Conservation (phyloP, 768 basidiomycete species). For the Boletus sensibilis region DNA sequence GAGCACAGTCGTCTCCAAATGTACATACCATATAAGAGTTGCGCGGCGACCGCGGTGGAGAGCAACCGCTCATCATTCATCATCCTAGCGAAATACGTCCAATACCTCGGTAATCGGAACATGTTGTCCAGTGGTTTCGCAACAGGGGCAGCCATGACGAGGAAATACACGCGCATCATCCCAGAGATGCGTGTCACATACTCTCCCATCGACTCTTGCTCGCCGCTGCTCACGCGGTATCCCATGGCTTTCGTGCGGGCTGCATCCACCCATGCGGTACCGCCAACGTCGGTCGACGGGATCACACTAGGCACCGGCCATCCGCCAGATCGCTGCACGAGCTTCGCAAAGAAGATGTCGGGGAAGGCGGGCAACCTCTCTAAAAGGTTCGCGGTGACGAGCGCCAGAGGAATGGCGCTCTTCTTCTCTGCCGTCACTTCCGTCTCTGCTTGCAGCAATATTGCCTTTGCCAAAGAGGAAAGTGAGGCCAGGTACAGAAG, state of each 20-base stretch:
- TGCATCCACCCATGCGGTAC: conserved; percentile 42
- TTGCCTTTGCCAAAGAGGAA: conserved; percentile 84
- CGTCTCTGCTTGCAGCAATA: conserved; percentile 89
- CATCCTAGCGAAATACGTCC: conserved; percentile 73
- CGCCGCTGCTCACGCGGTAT: conserved; percentile 42
- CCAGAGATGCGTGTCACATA: conserved; percentile 70
- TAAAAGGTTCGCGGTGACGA: conserved; percentile 66
- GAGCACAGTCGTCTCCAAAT: background rate
- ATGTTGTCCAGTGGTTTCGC: conserved; percentile 41
- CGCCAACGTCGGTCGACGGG: conserved; percentile 51
- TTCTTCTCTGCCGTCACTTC: conserved; percentile 89
- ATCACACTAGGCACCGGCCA: conserved; percentile 78
- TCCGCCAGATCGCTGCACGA: conserved; percentile 84
- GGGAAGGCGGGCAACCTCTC: conserved; percentile 56
- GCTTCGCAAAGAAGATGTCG: conserved; percentile 77
- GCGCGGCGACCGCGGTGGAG: conserved; percentile 57
- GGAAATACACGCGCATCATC: conserved; percentile 84
- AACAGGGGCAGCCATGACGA: conserved; percentile 49
- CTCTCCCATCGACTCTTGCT: conserved; percentile 58
- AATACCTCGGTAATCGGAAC: conserved; percentile 64
- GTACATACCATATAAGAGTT: conserved; percentile 60
- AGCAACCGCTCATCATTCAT: conserved; percentile 51
- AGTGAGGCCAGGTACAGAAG: conserved; percentile 72
- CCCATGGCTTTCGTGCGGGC: conserved; percentile 55
- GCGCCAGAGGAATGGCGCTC: conserved; percentile 80